Conservation (phyloP, 257 asterid species). For the Hygrophila difformis region DNA sequence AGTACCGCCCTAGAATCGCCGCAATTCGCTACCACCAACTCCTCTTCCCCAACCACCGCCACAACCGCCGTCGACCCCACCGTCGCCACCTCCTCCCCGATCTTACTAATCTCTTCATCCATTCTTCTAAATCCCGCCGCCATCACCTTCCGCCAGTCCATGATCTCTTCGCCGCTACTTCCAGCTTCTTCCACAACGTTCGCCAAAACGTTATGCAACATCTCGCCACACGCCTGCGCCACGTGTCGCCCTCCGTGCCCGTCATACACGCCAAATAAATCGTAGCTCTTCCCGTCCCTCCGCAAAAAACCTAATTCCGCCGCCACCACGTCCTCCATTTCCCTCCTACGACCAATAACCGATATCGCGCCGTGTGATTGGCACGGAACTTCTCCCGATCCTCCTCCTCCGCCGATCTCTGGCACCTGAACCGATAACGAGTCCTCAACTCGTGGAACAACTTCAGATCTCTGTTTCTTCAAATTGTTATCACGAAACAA, state of each 20-base stretch:
- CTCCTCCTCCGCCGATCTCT: slow-evolving; percentile 2
- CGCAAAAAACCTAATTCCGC: slow-evolving; percentile 33
- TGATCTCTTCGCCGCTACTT: background rate
- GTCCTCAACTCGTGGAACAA: background rate
- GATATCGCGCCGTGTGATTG: slow-evolving; percentile 36
- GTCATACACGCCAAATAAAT: slow-evolving; percentile 64
- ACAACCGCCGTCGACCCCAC: slow-evolving; percentile 73
- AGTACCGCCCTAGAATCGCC: slow-evolving; percentile 83
- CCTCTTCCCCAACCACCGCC: slow-evolving; percentile 59
- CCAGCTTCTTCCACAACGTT: slow-evolving; percentile 11
- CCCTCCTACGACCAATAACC: slow-evolving; percentile 53
- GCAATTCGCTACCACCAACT: slow-evolving; percentile 64
- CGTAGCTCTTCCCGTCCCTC: slow-evolving; percentile 25
- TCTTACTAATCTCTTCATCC: slow-evolving; percentile 49
- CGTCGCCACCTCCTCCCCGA: slow-evolving; percentile 38
- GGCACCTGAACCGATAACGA: background rate
- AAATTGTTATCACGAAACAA: background rate
- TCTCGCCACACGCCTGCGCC: slow-evolving; percentile 49
- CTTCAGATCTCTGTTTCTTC: background rate
- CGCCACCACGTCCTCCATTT: slow-evolving; percentile 73
- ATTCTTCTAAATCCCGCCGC: slow-evolving; percentile 35
- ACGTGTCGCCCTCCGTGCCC: slow-evolving; percentile 76
- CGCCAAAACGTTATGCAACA: slow-evolving; percentile 36
- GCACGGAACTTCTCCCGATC: slow-evolving; percentile 4
- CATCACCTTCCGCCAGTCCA: slow-evolving; percentile 53